Percentiles rank a stretch among this genome's conserved stretches.
These are phyloP conservation scores for Alternaria novae-zelandiae DNA, from an alignment of 2,329 filamentous ascomycete species.

Conservation along the genomic window DNA sequence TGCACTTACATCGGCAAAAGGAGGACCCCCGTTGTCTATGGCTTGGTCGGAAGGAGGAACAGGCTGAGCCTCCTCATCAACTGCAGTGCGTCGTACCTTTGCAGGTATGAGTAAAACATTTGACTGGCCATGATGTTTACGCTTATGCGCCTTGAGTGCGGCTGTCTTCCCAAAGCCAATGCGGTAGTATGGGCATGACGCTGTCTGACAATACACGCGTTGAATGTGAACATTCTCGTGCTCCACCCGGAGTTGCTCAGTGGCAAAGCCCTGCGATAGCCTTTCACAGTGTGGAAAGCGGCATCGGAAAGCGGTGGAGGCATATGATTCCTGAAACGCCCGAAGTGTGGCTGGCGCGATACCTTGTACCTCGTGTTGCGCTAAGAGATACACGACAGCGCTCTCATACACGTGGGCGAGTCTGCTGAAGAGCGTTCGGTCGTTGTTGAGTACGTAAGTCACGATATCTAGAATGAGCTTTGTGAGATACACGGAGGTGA, in stretches of 20 bases:
- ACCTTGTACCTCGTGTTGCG: fast-evolving
- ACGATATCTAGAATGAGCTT: too few relatives aligned
- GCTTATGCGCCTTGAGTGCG: background rate
- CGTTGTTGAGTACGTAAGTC: background rate
- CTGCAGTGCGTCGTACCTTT: background rate
- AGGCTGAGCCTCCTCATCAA: too few relatives aligned
- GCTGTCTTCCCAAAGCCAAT: background rate
- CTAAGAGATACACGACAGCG: background rate
- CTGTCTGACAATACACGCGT: background rate
- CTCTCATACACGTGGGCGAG: background rate
- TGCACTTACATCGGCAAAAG: too few relatives aligned
- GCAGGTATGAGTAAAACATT: background rate
- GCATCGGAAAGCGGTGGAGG: background rate
- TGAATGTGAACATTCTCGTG: background rate
- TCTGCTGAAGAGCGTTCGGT: background rate
- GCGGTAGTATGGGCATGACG: fast-evolving
- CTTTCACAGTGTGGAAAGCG: background rate
- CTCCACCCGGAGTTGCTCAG: background rate
- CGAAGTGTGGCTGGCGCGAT: background rate
- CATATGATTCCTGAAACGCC: background rate
- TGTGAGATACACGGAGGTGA: too few relatives aligned
- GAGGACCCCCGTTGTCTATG: too few relatives aligned
- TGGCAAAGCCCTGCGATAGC: background rate
- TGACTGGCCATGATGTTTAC: fast-evolving
- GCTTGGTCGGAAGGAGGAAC: too few relatives aligned